Percentiles rank a stretch among this genome's conserved stretches.
These are phyloP conservation scores for Fomitopsis schrenkii DNA, from an alignment of 1,284 basidiomycete genomes.

Conservation along the genomic window DNA sequence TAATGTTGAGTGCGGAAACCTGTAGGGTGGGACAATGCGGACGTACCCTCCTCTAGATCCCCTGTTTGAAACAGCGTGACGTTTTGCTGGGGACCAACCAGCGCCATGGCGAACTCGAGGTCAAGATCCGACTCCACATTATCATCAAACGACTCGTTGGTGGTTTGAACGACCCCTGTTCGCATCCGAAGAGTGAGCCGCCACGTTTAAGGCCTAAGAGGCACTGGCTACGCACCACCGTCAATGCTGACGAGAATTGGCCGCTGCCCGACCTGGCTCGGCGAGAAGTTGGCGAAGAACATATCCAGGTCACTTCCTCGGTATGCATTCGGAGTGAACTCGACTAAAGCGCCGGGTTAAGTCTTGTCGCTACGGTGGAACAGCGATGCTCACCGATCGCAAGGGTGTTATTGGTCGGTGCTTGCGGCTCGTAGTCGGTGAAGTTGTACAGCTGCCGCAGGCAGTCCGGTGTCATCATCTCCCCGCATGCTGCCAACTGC, in stretches of 20 bases:
- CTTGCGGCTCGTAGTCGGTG: slow-evolving; percentile 37
- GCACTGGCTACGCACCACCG: slow-evolving; percentile 31
- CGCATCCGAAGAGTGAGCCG: not conserved
- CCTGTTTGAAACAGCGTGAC: slow-evolving; percentile 38
- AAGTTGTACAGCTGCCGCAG: slow-evolving; percentile 49
- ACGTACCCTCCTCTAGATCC: slow-evolving; percentile 15
- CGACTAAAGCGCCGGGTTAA: slow-evolving; percentile 35
- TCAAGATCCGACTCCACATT: slow-evolving; percentile 47
- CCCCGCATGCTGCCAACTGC: slow-evolving; percentile 29
- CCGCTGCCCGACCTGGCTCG: slow-evolving; percentile 29
- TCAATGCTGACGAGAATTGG: slow-evolving; percentile 31
- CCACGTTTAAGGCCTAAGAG: not conserved
- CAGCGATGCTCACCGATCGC: slow-evolving; percentile 46
- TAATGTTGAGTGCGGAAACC: not conserved
- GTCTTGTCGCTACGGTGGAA: not conserved
- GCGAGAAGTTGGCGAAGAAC: slow-evolving; percentile 36
- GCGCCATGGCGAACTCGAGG: slow-evolving; percentile 35
- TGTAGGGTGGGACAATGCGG: not conserved
- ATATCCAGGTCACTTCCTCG: slow-evolving; percentile 37
- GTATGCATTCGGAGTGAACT: slow-evolving; percentile 45
- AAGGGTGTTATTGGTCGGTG: slow-evolving; percentile 41
- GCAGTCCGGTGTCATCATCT: slow-evolving; percentile 49
- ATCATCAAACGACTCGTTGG: slow-evolving; percentile 30
- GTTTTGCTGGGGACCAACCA: slow-evolving; percentile 29
- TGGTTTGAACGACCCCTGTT: slow-evolving; percentile 25